Conservation (phyloP, 345 rosid species). For the Carallia brachiata region DNA sequence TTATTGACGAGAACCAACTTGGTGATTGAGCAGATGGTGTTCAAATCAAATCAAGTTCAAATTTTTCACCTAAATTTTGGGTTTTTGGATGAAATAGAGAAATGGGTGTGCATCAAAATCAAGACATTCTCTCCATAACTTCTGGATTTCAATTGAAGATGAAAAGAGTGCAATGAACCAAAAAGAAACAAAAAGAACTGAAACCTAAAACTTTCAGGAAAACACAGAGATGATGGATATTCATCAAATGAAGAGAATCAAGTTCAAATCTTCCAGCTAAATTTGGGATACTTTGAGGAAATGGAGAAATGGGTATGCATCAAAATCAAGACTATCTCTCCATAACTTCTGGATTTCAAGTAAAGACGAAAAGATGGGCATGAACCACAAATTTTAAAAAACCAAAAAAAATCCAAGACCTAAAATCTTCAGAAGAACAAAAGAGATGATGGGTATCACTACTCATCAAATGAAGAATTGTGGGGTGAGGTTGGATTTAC, state of each 20-base stretch:
- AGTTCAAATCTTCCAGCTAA: slow-evolving; percentile 1
- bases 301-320: slow-evolving; percentile 1
- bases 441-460: neutral
- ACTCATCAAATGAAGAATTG: slow-evolving; percentile 8
- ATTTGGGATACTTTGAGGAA: neutral
- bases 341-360: neutral
- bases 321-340: neutral
- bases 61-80: slow-evolving; percentile 4
- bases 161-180: neutral
- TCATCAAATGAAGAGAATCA: slow-evolving; percentile 3
- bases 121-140: neutral
- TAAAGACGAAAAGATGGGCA: neutral
- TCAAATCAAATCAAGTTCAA: slow-evolving; percentile 18
- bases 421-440: neutral
- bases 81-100: neutral
- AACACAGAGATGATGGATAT: no score
- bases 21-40: slow-evolving; percentile 39
- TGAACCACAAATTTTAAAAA: neutral
- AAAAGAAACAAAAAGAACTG: neutral
- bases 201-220: no score
- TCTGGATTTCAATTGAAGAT: slow-evolving; percentile 2
- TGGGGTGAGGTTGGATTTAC: neutral
- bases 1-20: slow-evolving; percentile 15
- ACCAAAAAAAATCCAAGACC: neutral
- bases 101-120: slow-evolving; percentile 8